phyloP scores from a whole-genome alignment of 768 basidiomycete species.

The Calocera cornea region DNA sequence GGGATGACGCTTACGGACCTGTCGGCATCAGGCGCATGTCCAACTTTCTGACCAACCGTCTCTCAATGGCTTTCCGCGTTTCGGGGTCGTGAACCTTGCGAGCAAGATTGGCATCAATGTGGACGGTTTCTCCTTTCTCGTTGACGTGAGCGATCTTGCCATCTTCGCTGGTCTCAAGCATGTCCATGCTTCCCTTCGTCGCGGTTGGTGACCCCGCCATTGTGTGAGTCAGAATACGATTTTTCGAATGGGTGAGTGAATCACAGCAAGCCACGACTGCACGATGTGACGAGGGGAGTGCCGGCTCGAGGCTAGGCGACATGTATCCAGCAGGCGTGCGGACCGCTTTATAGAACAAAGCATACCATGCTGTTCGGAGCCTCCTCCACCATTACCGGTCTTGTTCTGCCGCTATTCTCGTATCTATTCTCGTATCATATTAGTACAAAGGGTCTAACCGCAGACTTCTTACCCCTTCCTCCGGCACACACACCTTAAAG shows the following conservation, averaged over 20 bases:
- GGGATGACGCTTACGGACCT: constrained; percentile 29
- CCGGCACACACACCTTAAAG: neutral
- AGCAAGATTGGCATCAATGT: neutral
- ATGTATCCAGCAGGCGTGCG: neutral
- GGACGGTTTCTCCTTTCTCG: neutral
- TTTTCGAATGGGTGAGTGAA: neutral
- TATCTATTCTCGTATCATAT: constrained; percentile 5
- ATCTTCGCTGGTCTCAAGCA: neutral
- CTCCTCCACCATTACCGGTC: neutral
- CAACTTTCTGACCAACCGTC: constrained; percentile 39
- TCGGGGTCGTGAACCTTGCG: neutral
- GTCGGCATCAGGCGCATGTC: constrained; percentile 44
- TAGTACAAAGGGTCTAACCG: neutral
- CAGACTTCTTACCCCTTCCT: neutral
- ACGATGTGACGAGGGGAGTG: no score
- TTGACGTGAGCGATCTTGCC: neutral
- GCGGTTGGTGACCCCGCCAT: neutral
- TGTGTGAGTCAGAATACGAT: neutral
- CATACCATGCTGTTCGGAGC: neutral
- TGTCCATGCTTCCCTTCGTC: neutral
- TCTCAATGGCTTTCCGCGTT: constrained; percentile 14
- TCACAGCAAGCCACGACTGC: no score
- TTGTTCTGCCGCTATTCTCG: neutral
- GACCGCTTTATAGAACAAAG: neutral
- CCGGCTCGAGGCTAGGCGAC: no score